These are phyloP conservation scores for Shiraia sp. DNA, from an alignment of 2,329 filamentous ascomycete genomes.

Conservation along the genomic window DNA sequence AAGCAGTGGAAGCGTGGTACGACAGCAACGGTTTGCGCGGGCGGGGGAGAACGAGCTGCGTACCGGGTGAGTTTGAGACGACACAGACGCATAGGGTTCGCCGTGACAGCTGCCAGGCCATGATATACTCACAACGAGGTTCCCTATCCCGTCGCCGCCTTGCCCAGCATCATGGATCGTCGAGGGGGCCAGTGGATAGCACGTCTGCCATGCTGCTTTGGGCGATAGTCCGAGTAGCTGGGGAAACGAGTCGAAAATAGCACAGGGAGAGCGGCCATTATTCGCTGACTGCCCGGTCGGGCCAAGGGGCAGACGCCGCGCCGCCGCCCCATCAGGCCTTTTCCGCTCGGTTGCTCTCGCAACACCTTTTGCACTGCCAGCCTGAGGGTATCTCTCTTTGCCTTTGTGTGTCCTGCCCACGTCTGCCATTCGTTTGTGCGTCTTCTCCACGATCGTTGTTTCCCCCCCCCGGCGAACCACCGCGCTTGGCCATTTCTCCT, in stretches of 20 bases:
- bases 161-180: not conserved
- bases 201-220: no score
- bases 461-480: conserved; percentile 11
- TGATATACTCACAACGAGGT: no score
- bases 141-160: no score
- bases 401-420: no score
- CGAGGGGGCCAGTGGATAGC: no score
- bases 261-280: conserved; percentile 6
- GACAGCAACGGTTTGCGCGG: not conserved
- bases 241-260: conserved; percentile 19
- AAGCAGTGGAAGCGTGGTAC: conserved; percentile 2
- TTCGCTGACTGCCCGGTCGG: conserved; percentile 8
- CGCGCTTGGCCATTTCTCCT: conserved; percentile 22
- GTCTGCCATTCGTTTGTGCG: conserved; percentile 28
- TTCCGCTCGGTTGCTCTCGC: conserved; percentile 29
- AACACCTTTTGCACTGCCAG: conserved; percentile 22
- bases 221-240: no score
- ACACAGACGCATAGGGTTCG: no score
- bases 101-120: no score
- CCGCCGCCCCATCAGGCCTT: conserved; percentile 11
- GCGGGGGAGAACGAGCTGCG: no score
- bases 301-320: conserved; percentile 11
- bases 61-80: no score
- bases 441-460: conserved; percentile 13
- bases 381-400: conserved; percentile 9